Evolutionary conservation across 208 protist genomes (phyloP), one percentile per base, ranked within the genome.

Genomic region (Trypanosoma mega): DNA sequence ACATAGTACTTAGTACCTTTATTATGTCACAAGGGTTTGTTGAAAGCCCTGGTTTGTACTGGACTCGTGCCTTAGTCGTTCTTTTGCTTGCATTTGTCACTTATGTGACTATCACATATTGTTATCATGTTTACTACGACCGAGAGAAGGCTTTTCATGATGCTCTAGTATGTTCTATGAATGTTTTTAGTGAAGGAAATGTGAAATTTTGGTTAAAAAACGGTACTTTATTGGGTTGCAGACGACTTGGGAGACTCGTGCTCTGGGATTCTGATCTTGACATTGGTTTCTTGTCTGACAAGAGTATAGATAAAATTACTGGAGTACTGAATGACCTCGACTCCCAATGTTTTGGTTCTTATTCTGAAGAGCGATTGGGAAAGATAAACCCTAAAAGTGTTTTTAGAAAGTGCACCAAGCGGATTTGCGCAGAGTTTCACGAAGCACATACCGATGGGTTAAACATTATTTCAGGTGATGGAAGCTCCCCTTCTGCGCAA

Each of bases 261-360:
- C 55, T 94, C 43, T 94, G 87, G 87, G 87, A 94, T 59, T 73
- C 79, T 0, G 87, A 94, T 52, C 70, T 94, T n/a, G 83, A 91
- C 55, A 70, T 90, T 54, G 87, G 82, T 27, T 68, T 87, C 4
- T 34, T 55, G 2, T 33, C 16, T n/a, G 27, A 3, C 5, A 21
- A 31, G 16, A 23, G 47, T 24, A 41, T 0, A 11, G 39, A 54
- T 11, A 60, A 54, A 0, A 9, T 39, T 12, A 2, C 16, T 34
- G 24, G 5, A 41, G 43, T 59, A 8, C 55, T 87, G 51, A 31
- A 72, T n/a, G 52, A 54, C 3, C 41, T 93, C 21, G 77, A 80
- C 39, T 36, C 33, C 20, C 37, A 60, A 41, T 93, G 85, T 58
- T 93, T 85, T 58, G 75, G 76, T 9, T 45, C 72, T 61, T 62